phyloP scores from a whole-genome alignment of 169 alveolate species.

The Babesia ovis region DNA sequence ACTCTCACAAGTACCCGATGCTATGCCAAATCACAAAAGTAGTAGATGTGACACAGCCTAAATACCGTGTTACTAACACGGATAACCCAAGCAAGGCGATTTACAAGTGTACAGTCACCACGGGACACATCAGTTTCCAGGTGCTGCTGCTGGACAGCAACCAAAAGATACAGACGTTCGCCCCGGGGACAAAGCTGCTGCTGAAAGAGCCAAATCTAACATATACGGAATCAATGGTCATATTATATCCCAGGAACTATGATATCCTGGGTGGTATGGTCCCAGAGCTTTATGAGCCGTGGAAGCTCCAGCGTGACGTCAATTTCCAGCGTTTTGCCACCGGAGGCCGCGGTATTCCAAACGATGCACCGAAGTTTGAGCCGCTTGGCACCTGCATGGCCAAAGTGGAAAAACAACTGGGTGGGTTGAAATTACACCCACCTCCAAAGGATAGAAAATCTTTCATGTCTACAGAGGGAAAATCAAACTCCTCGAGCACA shows the following conservation, averaged over 20 bases:
- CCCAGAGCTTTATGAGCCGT: not conserved
- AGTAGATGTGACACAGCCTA: constrained; percentile 24
- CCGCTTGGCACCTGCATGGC: too few relatives aligned
- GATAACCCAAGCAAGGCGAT: constrained; percentile 12
- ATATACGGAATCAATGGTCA: constrained; percentile 1
- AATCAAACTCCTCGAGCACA: too few relatives aligned
- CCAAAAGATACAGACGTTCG: not conserved
- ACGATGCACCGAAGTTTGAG: constrained; percentile 32
- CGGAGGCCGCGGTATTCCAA: not conserved
- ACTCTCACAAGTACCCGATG: constrained; percentile 6
- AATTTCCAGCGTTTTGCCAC: not conserved
- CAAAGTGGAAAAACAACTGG: not conserved
- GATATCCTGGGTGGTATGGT: constrained; percentile 19
- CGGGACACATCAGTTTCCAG: constrained; percentile 15
- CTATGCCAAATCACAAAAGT: constrained; percentile 22
- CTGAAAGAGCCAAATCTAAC: not conserved
- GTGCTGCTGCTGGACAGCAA: constrained; percentile 8
- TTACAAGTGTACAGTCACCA: constrained; percentile 22
- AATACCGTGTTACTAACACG: not conserved
- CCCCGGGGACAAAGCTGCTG: constrained; percentile 32
- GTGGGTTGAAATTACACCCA: not conserved
- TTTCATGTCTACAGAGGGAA: too few relatives aligned
- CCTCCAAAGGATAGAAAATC: constrained; percentile 14
- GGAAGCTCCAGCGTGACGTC: constrained; percentile 36
- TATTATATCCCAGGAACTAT: constrained; percentile 12